Percentiles rank a stretch among this genome's conserved stretches.
Evolutionary conservation across 768 basidiomycete genomes (phyloP).

Genomic region (Hygrocybe punicea): DNA sequence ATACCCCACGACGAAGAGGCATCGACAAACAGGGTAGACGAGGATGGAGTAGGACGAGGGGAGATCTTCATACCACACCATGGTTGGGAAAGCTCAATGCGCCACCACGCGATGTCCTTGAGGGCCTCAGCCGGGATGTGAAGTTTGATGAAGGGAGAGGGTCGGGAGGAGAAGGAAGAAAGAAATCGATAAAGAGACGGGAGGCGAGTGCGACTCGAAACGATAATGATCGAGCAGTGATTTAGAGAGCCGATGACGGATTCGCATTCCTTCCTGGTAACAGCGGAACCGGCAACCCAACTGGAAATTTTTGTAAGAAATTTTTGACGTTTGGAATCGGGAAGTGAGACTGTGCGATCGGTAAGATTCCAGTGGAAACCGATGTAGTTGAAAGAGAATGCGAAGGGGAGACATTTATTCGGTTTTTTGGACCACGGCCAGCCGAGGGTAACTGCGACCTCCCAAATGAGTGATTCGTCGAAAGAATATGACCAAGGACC

Average conservation of each 20-base stretch:
- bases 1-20: slow-evolving; percentile 27
- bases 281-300: background rate
- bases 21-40: slow-evolving; percentile 21
- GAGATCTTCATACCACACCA: background rate
- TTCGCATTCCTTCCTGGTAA: slow-evolving; percentile 1
- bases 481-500: background rate
- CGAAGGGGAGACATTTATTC: slow-evolving; percentile 19
- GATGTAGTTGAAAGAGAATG: slow-evolving; percentile 17
- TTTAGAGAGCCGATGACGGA: slow-evolving; percentile 29
- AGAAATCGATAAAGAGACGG: slow-evolving; percentile 26
- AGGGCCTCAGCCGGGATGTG: slow-evolving; percentile 18
- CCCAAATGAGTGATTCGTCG: slow-evolving; percentile 1
- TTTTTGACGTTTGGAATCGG: background rate
- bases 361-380: slow-evolving; percentile 32
- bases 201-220: slow-evolving; percentile 16
- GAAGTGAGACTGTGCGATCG: slow-evolving; percentile 21
- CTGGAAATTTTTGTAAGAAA: background rate
- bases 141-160: slow-evolving; percentile 4
- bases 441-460: background rate
- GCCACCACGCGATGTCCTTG: slow-evolving; percentile 33
- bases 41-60: background rate
- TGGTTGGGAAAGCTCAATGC: background rate
- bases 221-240: slow-evolving; percentile 28
- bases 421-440: slow-evolving; percentile 6
- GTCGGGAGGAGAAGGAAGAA: background rate